These are phyloP conservation scores for Fusarium bactridioides DNA, from an alignment of 2,329 filamentous ascomycete species.

Conservation along the genomic window DNA sequence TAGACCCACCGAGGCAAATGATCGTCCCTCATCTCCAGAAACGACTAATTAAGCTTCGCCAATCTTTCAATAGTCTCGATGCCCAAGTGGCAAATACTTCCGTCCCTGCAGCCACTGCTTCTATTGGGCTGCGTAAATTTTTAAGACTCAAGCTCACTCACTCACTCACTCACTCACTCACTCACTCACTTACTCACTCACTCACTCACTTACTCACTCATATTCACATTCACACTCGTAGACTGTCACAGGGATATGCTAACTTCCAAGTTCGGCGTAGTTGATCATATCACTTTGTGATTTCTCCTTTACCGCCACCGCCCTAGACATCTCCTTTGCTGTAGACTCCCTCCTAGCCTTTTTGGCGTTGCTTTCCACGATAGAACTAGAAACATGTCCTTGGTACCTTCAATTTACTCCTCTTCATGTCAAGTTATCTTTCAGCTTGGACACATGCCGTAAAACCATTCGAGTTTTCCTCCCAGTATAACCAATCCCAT, in stretches of 20 bases:
- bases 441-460: slow-evolving; percentile 13
- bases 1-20: slow-evolving; percentile 5
- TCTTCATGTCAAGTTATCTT: slow-evolving; percentile 7
- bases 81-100: slow-evolving; percentile 28
- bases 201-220: too few relatives aligned
- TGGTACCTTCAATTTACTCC: slow-evolving; percentile 12
- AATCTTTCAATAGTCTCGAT: slow-evolving; percentile 29
- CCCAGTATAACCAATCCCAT: slow-evolving; percentile 6
- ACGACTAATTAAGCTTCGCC: slow-evolving; percentile 10
- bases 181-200: too few relatives aligned
- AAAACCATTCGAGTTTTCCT: slow-evolving; percentile 23
- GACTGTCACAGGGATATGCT: neutral
- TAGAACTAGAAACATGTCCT: neutral
- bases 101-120: neutral
- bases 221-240: neutral
- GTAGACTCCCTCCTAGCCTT: neutral
- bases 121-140: neutral
- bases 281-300: neutral
- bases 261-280: neutral
- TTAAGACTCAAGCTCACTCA: neutral
- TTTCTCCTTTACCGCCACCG: neutral
- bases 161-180: too few relatives aligned
- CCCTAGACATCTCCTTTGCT: neutral
- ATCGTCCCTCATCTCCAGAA: slow-evolving; percentile 1
- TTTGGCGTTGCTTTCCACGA: neutral